Conservation (phyloP, 345 rosid species). For the Iberis pinnata region DNA sequence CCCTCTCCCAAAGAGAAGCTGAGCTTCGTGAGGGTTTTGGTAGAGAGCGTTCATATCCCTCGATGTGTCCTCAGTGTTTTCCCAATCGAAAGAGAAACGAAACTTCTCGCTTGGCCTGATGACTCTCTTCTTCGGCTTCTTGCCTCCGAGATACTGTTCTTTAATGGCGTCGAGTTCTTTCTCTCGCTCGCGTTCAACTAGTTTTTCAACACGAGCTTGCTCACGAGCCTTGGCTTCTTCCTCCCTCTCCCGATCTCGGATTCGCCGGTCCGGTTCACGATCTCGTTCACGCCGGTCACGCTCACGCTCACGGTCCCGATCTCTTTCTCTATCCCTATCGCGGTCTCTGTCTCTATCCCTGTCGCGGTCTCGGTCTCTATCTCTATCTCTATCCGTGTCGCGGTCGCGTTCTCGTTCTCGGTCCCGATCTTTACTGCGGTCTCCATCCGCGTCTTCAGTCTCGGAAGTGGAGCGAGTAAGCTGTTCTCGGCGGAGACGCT, state of each 20-base stretch:
- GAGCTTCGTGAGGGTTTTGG: slow-evolving; percentile 96
- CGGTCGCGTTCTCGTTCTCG: slow-evolving; percentile 36
- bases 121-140: slow-evolving; percentile 91
- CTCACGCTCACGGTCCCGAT: slow-evolving; percentile 28
- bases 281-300: slow-evolving; percentile 46
- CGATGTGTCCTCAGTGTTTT: slow-evolving; percentile 83
- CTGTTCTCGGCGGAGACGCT: slow-evolving; percentile 37
- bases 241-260: slow-evolving; percentile 60
- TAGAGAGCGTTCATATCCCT: slow-evolving; percentile 76
- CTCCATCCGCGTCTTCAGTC: slow-evolving; percentile 16
- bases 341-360: slow-evolving; percentile 28
- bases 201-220: slow-evolving; percentile 60
- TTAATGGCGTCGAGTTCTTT: slow-evolving; percentile 79
- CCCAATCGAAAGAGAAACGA: slow-evolving; percentile 95
- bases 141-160: slow-evolving; percentile 84
- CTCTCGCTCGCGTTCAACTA: slow-evolving; percentile 68
- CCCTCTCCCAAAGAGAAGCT: slow-evolving; percentile 79
- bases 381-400: slow-evolving; percentile 33
- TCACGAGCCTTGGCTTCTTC: slow-evolving; percentile 60
- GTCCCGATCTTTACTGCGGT: slow-evolving; percentile 22
- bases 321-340: slow-evolving; percentile 34
- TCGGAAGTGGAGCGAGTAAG: slow-evolving; percentile 20
- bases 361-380: slow-evolving; percentile 35
- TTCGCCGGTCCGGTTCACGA: slow-evolving; percentile 34
- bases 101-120: slow-evolving; percentile 90